phyloP scores from a whole-genome alignment of 2,329 filamentous ascomycete species.

The Penicillium crustosum region DNA sequence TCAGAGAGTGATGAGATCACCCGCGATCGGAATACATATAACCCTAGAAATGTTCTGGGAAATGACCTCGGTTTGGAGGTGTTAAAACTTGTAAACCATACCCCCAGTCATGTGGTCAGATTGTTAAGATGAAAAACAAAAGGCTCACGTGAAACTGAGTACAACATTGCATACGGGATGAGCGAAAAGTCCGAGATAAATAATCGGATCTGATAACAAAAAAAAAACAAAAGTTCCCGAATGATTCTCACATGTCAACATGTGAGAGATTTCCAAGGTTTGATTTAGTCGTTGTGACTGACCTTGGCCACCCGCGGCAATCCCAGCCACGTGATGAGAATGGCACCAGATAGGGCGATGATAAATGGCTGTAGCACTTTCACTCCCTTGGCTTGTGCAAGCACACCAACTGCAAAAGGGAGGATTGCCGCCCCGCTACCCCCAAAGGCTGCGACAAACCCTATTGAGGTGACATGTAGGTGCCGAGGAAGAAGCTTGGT shows the following conservation, averaged over 20 bases:
- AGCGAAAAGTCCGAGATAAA: not conserved
- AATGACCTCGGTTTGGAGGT: not conserved
- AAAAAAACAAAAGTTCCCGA: conserved; percentile 9
- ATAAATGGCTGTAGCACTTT: conserved; percentile 61
- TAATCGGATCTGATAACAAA: conserved; percentile 27
- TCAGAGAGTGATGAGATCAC: conserved; percentile 5
- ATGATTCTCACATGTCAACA: conserved; percentile 22
- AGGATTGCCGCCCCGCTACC: conserved; percentile 62
- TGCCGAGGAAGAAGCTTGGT: conserved; percentile 72
- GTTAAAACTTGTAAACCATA: not conserved
- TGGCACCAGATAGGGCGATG: conserved; percentile 53
- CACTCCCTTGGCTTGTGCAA: conserved; percentile 58
- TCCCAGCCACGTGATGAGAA: conserved; percentile 52
- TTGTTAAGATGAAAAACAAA: not conserved
- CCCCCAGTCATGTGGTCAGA: not conserved
- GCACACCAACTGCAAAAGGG: conserved; percentile 48
- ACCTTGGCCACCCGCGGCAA: conserved; percentile 29
- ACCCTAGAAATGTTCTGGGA: too few relatives aligned
- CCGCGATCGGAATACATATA: not conserved
- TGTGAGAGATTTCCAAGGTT: conserved; percentile 1
- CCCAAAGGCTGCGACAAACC: conserved; percentile 76
- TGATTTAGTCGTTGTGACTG: conserved; percentile 13
- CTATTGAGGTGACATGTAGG: conserved; percentile 76
- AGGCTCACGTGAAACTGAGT: not conserved
- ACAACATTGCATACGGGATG: not conserved